These are phyloP conservation scores for Tephrocybe sp. DNA, from an alignment of 768 basidiomycete genomes.

Conservation along the genomic window DNA sequence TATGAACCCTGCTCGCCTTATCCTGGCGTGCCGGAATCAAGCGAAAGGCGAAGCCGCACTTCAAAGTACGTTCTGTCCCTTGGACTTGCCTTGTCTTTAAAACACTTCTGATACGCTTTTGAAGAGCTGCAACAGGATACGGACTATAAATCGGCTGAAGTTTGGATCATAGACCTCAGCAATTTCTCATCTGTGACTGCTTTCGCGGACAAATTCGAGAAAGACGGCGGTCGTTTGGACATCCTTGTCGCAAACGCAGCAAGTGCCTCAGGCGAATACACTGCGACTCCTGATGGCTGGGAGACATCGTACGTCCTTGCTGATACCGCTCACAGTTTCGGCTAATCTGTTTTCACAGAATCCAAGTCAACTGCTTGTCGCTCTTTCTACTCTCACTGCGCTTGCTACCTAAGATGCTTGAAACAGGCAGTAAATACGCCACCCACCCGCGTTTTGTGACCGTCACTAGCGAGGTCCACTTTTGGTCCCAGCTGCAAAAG, in stretches of 20 bases:
- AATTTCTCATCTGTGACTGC: slow-evolving; percentile 38
- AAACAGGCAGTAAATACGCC: slow-evolving; percentile 30
- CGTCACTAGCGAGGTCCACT: slow-evolving; percentile 42
- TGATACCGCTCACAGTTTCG: not conserved
- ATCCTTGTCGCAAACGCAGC: slow-evolving; percentile 47
- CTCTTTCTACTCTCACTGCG: slow-evolving; percentile 37
- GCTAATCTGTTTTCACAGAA: slow-evolving; percentile 22
- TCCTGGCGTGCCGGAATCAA: slow-evolving; percentile 37
- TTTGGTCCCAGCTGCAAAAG: slow-evolving; percentile 23
- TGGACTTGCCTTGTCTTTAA: no score
- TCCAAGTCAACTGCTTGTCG: slow-evolving; percentile 47
- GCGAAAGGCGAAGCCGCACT: slow-evolving; percentile 34
- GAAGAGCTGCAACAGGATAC: slow-evolving; percentile 30
- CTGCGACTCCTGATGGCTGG: slow-evolving; percentile 40
- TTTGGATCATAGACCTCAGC: slow-evolving; percentile 40
- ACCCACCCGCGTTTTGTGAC: slow-evolving; percentile 37
- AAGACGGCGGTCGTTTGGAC: slow-evolving; percentile 34
- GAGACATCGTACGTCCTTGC: slow-evolving; percentile 36
- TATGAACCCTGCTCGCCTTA: slow-evolving; percentile 38
- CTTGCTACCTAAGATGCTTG: slow-evolving; percentile 40
- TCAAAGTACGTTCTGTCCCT: slow-evolving; percentile 29
- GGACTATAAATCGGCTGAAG: slow-evolving; percentile 30
- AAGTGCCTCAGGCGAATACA: slow-evolving; percentile 10
- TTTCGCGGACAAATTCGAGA: slow-evolving; percentile 34
- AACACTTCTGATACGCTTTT: not conserved